phyloP scores from a whole-genome alignment of 148 eudicot genomes.

The Heliosperma pusillum region DNA sequence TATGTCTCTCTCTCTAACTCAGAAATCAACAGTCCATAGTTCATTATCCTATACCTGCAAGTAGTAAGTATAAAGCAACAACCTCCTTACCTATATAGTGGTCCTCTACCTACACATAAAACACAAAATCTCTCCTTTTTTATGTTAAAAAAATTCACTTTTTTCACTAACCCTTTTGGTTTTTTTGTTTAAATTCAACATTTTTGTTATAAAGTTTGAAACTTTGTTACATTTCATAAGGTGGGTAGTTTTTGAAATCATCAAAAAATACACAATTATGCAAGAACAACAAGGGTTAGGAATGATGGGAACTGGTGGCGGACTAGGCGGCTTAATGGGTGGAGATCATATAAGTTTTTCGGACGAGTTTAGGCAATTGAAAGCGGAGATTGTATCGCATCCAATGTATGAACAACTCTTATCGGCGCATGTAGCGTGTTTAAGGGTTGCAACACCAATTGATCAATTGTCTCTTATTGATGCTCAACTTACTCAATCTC shows the following conservation, averaged over 20 bases:
- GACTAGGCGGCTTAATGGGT: conserved; percentile 37
- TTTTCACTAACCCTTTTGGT: conserved; percentile 6
- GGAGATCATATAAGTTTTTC: conserved; percentile 17
- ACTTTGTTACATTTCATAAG: background rate
- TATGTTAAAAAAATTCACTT: background rate
- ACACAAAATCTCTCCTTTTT: background rate
- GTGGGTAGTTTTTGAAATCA: background rate
- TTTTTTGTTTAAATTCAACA: conserved; percentile 7
- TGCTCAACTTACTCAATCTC: conserved; percentile 70
- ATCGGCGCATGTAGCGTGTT: conserved; percentile 77
- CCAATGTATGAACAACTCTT: conserved; percentile 85
- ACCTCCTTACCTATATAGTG: conserved; percentile 25
- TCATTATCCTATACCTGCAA: conserved; percentile 9
- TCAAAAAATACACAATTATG: conserved; percentile 27
- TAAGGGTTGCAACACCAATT: conserved; percentile 88
- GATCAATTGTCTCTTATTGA: conserved; percentile 85
- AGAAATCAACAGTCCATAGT: conserved; percentile 11
- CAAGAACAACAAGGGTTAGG: conserved; percentile 76
- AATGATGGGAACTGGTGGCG: conserved; percentile 47
- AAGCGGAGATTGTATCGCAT: conserved; percentile 69
- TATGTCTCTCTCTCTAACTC: background rate
- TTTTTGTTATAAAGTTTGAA: background rate
- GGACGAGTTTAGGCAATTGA: conserved; percentile 35
- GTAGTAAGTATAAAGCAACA: conserved; percentile 28
- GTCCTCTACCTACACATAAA: conserved; percentile 33